Evolutionary conservation across 2,329 filamentous ascomycete genomes (phyloP), one percentile per base, ranked within the genome.

Genomic region (Juglanconis oblonga): DNA sequence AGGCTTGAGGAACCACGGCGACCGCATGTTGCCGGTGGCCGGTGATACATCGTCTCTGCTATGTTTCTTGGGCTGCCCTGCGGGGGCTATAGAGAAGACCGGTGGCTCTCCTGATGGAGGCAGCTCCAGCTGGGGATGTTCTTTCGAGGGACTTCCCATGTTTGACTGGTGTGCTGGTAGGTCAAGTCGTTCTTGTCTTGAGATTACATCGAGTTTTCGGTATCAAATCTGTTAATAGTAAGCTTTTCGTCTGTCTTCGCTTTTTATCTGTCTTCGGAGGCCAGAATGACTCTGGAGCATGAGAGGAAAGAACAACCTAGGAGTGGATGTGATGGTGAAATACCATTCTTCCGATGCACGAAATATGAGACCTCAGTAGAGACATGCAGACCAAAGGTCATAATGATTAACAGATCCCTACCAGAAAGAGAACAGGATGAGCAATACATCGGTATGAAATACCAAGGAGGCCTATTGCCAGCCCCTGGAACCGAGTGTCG

Each of bases 1-100:
- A 4, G 50, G 45, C 45, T 61, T 61, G 14, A 40, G 50, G 14
- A 45, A n/a, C 59, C 59, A 61, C 4, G 44, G 44, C 8, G 55
- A 54, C 7, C 29, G 42, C 6, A 42, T 9, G 31, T 4, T 54
- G 38, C 10, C 49, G 36, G 31, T 38, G 32, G 5, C 45, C 2
- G 17, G 13, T 13, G 53, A 6, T 3, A 24, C 13, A 6, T 47
- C 32, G 3, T 33, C 42, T 24, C 14, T 9, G 9, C 4, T n/a
- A 9, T 14, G 42, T 24, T 47, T 9, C 7, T 38, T n/a, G 11
- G 14, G 44, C 24, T 14, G 31, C 13, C 8, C 9, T 10, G 53
- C 17, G 4, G 33, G 3, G 13, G 52, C 11, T 5, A 55, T 32
- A 5, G 42, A 48, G 32, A 55, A 40, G 7, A n/a, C 24, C 8